Percentiles rank a stretch among this genome's conserved stretches.
These are phyloP conservation scores for Coprinopsis strossmayeri DNA, from an alignment of 768 basidiomycete genomes.

Conservation along the genomic window DNA sequence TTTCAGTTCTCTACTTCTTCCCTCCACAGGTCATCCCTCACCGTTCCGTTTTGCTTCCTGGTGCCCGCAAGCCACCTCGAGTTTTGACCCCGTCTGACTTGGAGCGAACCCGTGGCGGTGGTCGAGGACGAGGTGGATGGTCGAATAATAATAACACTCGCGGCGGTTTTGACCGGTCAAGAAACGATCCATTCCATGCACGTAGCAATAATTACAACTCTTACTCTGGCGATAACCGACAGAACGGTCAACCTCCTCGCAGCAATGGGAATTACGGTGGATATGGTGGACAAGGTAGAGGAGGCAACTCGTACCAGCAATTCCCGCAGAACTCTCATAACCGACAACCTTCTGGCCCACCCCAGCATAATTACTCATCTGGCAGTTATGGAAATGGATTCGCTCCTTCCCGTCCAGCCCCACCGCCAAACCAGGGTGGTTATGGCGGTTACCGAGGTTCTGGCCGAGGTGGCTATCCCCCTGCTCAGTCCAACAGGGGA, in stretches of 20 bases:
- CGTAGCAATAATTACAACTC: conserved; percentile 32
- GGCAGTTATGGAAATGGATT: conserved; percentile 24
- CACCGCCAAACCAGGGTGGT: conserved; percentile 5
- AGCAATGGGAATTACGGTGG: conserved; percentile 20
- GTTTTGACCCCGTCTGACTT: conserved; percentile 65
- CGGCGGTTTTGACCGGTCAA: conserved; percentile 29
- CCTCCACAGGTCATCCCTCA: conserved; percentile 84
- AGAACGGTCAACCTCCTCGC: conserved; percentile 15
- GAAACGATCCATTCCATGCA: conserved; percentile 42
- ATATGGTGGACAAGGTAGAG: conserved; percentile 9
- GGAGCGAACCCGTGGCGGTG: conserved; percentile 57
- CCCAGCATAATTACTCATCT: conserved; percentile 20
- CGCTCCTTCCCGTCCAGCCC: conserved; percentile 23
- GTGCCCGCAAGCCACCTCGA: conserved; percentile 51
- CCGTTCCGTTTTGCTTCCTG: conserved; percentile 74
- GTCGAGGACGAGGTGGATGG: conserved; percentile 43
- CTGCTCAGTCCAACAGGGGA: neutral
- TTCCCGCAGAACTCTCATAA: conserved; percentile 5
- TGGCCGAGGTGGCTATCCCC: neutral
- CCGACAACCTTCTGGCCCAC: conserved; percentile 10
- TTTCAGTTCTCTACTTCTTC: conserved; percentile 86
- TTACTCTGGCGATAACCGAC: conserved; percentile 15
- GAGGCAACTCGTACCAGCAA: conserved; percentile 15
- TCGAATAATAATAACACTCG: conserved; percentile 13
- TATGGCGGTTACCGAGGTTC: conserved; percentile 19